Percentiles rank a stretch among this genome's conserved stretches.
phyloP scores from a whole-genome alignment of 352 stramenopile species.

The Pythium phragmitis region DNA sequence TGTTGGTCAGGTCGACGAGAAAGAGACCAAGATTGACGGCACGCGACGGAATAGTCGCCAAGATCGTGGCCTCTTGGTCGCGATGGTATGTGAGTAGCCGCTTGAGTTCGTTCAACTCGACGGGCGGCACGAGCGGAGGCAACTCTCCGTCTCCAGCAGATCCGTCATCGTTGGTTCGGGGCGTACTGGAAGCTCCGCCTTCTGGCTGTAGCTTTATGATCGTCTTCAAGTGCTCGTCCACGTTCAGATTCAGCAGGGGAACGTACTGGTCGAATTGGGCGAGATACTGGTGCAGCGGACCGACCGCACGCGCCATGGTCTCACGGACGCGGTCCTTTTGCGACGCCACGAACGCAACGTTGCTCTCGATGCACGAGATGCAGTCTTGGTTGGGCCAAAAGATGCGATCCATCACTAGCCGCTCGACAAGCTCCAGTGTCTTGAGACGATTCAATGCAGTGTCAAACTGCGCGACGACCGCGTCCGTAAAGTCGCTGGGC shows the following conservation, averaged over 20 bases:
- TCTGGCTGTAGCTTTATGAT: constrained; percentile 52
- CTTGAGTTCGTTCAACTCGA: constrained; percentile 74
- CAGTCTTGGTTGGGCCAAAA: constrained; percentile 94
- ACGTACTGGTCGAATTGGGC: constrained; percentile 84
- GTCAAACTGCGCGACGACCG: constrained; percentile 79
- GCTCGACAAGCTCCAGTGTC: constrained; percentile 89
- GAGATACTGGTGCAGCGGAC: constrained; percentile 76
- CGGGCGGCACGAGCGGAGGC: constrained; percentile 49
- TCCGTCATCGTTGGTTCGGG: constrained; percentile 29
- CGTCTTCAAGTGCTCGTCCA: constrained; percentile 73
- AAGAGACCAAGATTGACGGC: constrained; percentile 79
- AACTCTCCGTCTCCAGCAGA: constrained; percentile 41
- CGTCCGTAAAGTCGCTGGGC: constrained; percentile 63
- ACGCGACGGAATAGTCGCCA: constrained; percentile 63
- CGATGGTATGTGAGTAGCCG: constrained; percentile 63
- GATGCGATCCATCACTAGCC: constrained; percentile 93
- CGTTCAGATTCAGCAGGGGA: constrained; percentile 89
- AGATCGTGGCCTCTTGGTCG: constrained; percentile 61
- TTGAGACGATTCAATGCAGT: constrained; percentile 74
- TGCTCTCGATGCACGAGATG: constrained; percentile 80
- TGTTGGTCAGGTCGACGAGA: constrained; percentile 76
- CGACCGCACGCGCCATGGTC: constrained; percentile 44
- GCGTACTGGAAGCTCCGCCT: constrained; percentile 18
- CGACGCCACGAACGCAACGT: constrained; percentile 51
- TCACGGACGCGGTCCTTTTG: constrained; percentile 53